Conservation (phyloP, 106 monocot genomes). For the Chionographis japonica region DNA sequence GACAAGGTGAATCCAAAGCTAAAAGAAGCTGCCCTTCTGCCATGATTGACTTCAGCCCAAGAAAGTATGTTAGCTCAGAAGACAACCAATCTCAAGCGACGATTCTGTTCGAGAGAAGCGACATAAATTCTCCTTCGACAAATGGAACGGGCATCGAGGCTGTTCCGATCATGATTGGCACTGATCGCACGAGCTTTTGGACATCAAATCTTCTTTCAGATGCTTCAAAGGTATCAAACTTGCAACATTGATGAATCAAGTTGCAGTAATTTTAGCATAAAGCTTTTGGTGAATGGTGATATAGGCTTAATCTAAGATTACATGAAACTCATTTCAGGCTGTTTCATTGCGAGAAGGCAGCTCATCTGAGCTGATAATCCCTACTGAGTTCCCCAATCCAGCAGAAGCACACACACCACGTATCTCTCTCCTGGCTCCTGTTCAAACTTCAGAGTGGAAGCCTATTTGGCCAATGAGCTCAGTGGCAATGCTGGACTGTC, state of each 20-base stretch:
- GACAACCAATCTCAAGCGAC: constrained; percentile 1
- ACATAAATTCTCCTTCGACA: constrained; percentile 7
- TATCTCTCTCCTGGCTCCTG: constrained; percentile 10
- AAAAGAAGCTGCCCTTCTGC: constrained; percentile 10
- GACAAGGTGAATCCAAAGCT: constrained; percentile 16
- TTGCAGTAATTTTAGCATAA: too few species aligned
- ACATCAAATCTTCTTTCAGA: constrained; percentile 9
- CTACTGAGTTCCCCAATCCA: neutral
- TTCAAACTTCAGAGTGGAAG: constrained; percentile 9
- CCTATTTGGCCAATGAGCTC: constrained; percentile 9
- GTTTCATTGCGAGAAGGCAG: neutral
- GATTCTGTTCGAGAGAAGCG: constrained; percentile 3
- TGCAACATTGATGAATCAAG: too few species aligned
- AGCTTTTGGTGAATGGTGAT: too few species aligned
- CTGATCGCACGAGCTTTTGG: neutral
- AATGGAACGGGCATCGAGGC: constrained; percentile 2
- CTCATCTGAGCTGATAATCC: neutral
- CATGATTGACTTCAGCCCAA: neutral
- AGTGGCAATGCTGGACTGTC: constrained; percentile 1
- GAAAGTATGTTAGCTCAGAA: constrained; percentile 7
- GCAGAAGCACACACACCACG: neutral
- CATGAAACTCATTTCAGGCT: constrained; percentile 12
- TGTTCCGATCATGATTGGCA: constrained; percentile 5
- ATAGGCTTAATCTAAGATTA: neutral
- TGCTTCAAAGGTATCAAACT: constrained; percentile 19